These are phyloP conservation scores for Sporothrix globosa DNA, from an alignment of 2,329 filamentous ascomycete species.

Conservation along the genomic window DNA sequence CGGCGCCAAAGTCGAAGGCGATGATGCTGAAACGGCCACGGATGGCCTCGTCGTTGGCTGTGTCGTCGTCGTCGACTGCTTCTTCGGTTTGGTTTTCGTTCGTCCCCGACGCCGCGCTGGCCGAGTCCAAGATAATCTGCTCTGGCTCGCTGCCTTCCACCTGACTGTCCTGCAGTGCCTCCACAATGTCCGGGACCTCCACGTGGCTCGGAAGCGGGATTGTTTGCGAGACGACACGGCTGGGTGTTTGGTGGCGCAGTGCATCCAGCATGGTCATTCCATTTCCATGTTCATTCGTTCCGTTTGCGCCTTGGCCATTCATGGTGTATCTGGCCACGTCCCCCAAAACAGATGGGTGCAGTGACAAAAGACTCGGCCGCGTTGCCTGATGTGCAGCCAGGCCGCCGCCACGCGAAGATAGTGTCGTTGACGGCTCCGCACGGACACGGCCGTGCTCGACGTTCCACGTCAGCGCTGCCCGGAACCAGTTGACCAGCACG, in stretches of 20 bases:
- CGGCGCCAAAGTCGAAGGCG: slow-evolving; percentile 63
- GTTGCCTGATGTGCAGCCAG: slow-evolving; percentile 43
- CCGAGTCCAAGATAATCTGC: slow-evolving; percentile 62
- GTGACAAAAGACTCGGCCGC: slow-evolving; percentile 44
- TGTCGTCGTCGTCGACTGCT: not conserved
- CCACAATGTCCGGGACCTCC: slow-evolving; percentile 59
- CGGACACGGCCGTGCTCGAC: slow-evolving; percentile 36
- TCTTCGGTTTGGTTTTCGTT: slow-evolving; percentile 27
- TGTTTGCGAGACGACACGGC: slow-evolving; percentile 47
- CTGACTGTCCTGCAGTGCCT: slow-evolving; percentile 45
- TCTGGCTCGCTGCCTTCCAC: slow-evolving; percentile 42
- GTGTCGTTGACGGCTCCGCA: slow-evolving; percentile 31
- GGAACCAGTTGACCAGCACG: slow-evolving; percentile 77
- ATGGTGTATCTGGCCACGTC: not conserved
- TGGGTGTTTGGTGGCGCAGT: slow-evolving; percentile 26
- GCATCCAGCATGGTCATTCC: slow-evolving; percentile 15
- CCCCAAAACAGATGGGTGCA: slow-evolving; percentile 14
- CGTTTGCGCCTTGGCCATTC: not conserved
- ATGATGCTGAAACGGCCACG: slow-evolving; percentile 73
- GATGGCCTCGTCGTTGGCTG: slow-evolving; percentile 40
- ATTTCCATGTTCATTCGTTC: not conserved
- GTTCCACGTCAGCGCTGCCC: slow-evolving; percentile 65
- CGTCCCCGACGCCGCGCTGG: slow-evolving; percentile 52
- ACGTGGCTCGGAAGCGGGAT: slow-evolving; percentile 52
- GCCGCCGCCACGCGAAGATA: not conserved